A percentile compares a stretch with the other conserved stretches of the same genome.
phyloP scores from a whole-genome alignment of 1,284 basidiomycete species.

The Cutaneotrichosporon sp. region DNA sequence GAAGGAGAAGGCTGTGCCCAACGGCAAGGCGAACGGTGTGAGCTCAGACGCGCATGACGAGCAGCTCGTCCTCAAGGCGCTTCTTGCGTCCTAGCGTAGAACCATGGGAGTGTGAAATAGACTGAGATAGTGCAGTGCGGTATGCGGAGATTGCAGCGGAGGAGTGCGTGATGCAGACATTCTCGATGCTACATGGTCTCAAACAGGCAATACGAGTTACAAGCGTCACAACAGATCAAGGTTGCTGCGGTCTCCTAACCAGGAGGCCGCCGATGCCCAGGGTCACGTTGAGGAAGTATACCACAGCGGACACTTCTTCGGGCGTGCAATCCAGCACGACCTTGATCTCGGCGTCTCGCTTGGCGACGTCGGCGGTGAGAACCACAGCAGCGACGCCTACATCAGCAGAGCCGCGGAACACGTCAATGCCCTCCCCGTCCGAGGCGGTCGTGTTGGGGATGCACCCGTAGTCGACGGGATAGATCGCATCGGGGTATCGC shows the following conservation, averaged over 20 bases:
- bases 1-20: not conserved
- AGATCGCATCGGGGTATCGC: not conserved
- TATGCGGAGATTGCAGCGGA: not conserved
- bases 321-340: not conserved
- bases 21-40: not conserved
- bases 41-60: slow-evolving; percentile 3
- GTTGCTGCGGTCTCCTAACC: not conserved
- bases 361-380: not conserved
- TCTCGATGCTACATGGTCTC: not conserved
- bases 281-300: not conserved
- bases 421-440: not conserved
- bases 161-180: not conserved
- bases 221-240: not conserved
- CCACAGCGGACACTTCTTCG: not conserved
- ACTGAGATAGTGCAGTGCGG: not conserved
- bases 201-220: too few relatives aligned
- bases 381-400: not conserved
- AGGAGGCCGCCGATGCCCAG: not conserved
- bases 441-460: not conserved
- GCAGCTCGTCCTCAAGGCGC: slow-evolving; percentile 1
- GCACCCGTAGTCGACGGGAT: slow-evolving; percentile 1
- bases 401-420: not conserved
- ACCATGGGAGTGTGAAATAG: not conserved
- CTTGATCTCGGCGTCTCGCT: slow-evolving; percentile 1
- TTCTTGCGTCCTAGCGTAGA: not conserved